Conservation (phyloP, 371 early-diverging fungal genomes). For the Zychaea mexicana region DNA sequence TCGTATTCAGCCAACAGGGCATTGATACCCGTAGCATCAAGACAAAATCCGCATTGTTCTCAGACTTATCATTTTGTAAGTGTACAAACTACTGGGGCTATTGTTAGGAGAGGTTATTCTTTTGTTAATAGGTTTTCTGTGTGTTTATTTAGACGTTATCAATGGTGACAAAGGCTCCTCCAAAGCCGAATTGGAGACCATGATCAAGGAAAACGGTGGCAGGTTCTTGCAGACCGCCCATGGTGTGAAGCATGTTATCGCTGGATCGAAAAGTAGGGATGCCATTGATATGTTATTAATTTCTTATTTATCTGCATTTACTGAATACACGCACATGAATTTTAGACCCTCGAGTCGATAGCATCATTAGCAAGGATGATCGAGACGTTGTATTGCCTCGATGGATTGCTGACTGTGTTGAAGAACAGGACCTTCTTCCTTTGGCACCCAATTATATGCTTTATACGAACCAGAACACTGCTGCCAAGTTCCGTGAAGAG, state of each 20-base stretch:
- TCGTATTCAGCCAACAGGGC: constrained; percentile 40
- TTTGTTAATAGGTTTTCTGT: neutral
- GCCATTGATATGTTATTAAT: neutral
- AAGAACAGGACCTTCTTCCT: constrained; percentile 45
- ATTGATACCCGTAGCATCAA: constrained; percentile 44
- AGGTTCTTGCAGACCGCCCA: constrained; percentile 56
- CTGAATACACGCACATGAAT: neutral
- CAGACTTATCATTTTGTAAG: constrained; percentile 63
- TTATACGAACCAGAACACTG: constrained; percentile 52
- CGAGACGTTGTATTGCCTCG: constrained; percentile 59
- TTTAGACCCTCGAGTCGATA: constrained; percentile 48
- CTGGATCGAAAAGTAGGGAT: constrained; percentile 49
- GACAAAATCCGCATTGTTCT: constrained; percentile 52
- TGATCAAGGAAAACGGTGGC: constrained; percentile 68
- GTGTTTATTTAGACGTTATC: constrained; percentile 38
- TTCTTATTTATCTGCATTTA: neutral
- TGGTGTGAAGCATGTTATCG: constrained; percentile 54
- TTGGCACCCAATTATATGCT: constrained; percentile 70
- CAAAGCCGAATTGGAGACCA: constrained; percentile 59
- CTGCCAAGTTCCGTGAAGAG: constrained; percentile 37
- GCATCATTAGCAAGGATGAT: constrained; percentile 43
- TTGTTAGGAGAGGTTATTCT: too few relatives aligned
- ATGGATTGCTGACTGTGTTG: constrained; percentile 67
- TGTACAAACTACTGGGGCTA: neutral
- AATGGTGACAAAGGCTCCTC: constrained; percentile 35